A percentile compares a stretch with the other conserved stretches of the same genome.
Conservation (phyloP, 345 rosid genomes). For the Combretum micranthum region DNA sequence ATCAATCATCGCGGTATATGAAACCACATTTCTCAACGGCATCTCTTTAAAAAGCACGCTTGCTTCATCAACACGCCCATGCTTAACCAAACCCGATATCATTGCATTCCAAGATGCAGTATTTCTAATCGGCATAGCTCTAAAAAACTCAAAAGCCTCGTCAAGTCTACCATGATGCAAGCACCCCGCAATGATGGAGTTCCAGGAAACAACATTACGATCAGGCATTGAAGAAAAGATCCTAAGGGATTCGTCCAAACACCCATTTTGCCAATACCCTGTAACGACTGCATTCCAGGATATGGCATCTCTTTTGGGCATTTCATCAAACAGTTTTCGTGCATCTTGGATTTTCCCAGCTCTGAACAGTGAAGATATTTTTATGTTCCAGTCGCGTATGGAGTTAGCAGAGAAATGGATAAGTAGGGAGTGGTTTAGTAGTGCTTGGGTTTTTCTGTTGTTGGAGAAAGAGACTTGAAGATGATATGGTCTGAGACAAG, state of each 20-base stretch:
- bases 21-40: slow-evolving; percentile 32
- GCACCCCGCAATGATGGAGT: slow-evolving; percentile 38
- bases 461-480: too few species aligned
- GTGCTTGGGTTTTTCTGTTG: too few species aligned
- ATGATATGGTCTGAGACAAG: too few species aligned
- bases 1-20: slow-evolving; percentile 42
- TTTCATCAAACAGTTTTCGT: slow-evolving; percentile 18
- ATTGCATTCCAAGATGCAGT: slow-evolving; percentile 32
- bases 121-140: slow-evolving; percentile 29
- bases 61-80: slow-evolving; percentile 23
- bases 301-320: slow-evolving; percentile 14
- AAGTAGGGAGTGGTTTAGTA: not conserved
- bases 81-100: slow-evolving; percentile 30
- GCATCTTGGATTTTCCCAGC: slow-evolving; percentile 29
- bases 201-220: slow-evolving; percentile 38
- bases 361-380: slow-evolving; percentile 14
- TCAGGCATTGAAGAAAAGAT: slow-evolving; percentile 28
- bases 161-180: slow-evolving; percentile 15
- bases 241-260: slow-evolving; percentile 24
- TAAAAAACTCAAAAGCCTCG: slow-evolving; percentile 28
- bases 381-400: slow-evolving; percentile 19
- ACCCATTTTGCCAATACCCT: slow-evolving; percentile 27
- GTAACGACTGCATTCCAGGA: slow-evolving; percentile 37
- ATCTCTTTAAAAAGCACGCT: slow-evolving; percentile 23
- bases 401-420: slow-evolving; percentile 10